Conservation (phyloP, 345 rosid species). For the Turnera subulata region DNA sequence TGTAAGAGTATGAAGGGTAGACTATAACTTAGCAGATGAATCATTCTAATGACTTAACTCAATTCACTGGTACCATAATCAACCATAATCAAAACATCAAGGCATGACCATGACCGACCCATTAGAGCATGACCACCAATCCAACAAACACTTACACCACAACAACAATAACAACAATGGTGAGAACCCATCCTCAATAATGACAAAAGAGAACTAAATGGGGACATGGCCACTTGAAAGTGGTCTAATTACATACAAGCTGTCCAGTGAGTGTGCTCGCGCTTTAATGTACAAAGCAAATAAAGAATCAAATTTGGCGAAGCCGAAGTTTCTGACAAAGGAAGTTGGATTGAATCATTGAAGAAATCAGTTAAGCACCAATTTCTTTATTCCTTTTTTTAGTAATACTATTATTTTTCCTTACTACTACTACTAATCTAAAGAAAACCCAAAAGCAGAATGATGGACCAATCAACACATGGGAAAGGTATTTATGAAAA, state of each 20-base stretch:
- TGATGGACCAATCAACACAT: slow-evolving; percentile 16
- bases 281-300: slow-evolving; percentile 17
- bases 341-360: not conserved
- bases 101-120: no score
- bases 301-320: slow-evolving; percentile 4
- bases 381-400: slow-evolving; percentile 9
- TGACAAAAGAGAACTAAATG: slow-evolving; percentile 18
- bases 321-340: slow-evolving; percentile 40
- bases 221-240: slow-evolving; percentile 25
- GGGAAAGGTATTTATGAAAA: slow-evolving; percentile 11
- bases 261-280: slow-evolving; percentile 1
- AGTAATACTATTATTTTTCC: not conserved
- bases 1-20: no score
- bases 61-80: no score
- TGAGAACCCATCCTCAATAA: no score
- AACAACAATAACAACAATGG: no score
- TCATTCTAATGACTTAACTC: no score
- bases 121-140: no score
- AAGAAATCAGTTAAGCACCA: not conserved
- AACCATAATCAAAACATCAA: no score
- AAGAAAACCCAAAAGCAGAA: slow-evolving; percentile 1
- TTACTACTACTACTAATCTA: not conserved
- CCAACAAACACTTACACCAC: no score
- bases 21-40: no score
- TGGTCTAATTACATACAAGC: slow-evolving; percentile 11